These are phyloP conservation scores for Tubosaeta brunneosetosa DNA, from an alignment of 768 basidiomycete genomes.

Conservation along the genomic window DNA sequence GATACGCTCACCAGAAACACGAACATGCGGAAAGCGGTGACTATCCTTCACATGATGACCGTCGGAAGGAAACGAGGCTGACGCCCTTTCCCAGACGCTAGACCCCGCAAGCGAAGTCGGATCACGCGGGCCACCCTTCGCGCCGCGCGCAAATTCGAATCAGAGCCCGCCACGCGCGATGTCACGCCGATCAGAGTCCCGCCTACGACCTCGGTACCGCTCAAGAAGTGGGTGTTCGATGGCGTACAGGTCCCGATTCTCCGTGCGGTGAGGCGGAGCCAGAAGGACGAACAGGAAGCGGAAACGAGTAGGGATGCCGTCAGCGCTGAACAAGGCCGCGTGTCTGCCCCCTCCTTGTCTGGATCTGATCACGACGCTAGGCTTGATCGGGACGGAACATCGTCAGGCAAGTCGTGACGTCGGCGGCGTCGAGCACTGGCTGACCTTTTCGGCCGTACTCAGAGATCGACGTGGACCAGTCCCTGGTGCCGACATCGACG, in stretches of 20 bases:
- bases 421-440: background rate
- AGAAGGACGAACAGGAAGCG: background rate
- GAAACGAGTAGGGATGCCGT: background rate
- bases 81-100: conserved; percentile 12
- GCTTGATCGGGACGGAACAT: conserved; percentile 30
- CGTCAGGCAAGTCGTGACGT: conserved; percentile 17
- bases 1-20: conserved; percentile 8
- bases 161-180: conserved; percentile 27
- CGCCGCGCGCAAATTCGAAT: conserved; percentile 17
- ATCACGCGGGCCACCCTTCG: conserved; percentile 10
- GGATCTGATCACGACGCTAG: conserved; percentile 18
- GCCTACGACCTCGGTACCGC: conserved; percentile 23
- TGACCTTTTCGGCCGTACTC: background rate
- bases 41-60: background rate
- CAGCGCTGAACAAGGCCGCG: background rate
- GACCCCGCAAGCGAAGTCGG: conserved; percentile 22
- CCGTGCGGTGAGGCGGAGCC: conserved; percentile 9
- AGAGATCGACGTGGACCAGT: conserved; percentile 25
- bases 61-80: background rate
- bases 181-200: conserved; percentile 15
- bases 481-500: conserved; percentile 7
- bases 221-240: conserved; percentile 25
- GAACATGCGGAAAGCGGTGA: conserved; percentile 6
- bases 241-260: conserved; percentile 28
- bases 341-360: background rate